These are phyloP conservation scores for Emiliania huxleyi DNA, from an alignment of 78 protist species.

Conservation along the genomic window DNA sequence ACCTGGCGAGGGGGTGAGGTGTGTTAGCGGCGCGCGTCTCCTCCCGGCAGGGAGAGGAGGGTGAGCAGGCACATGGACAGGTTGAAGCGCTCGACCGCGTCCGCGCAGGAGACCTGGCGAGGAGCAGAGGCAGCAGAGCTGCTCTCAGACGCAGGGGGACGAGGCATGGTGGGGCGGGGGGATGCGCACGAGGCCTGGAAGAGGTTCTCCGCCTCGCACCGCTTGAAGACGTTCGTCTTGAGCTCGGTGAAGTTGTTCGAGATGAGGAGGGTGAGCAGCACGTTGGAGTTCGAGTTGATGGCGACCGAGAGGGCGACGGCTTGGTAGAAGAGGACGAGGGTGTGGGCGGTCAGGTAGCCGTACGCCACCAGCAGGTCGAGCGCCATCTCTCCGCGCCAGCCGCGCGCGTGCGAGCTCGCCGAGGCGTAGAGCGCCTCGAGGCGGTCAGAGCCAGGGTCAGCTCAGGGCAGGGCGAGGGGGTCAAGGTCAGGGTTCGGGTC, in stretches of 20 bases:
- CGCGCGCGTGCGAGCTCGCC: neutral
- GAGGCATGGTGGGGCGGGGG: too few species aligned
- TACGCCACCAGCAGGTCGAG: neutral
- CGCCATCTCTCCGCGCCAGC: neutral
- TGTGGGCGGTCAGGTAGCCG: neutral
- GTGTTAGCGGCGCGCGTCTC: too few species aligned
- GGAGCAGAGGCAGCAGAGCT: too few species aligned
- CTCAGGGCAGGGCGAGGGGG: too few species aligned
- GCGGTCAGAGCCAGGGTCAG: too few species aligned
- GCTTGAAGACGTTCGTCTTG: slow-evolving; percentile 85
- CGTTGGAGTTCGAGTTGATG: slow-evolving; percentile 73
- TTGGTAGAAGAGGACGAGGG: slow-evolving; percentile 34
- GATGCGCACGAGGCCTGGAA: too few species aligned
- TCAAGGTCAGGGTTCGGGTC: too few species aligned
- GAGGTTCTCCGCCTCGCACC: slow-evolving; percentile 57
- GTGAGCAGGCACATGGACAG: too few species aligned
- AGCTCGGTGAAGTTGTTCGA: slow-evolving; percentile 84
- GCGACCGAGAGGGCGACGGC: slow-evolving; percentile 83
- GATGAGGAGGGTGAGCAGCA: slow-evolving; percentile 80
- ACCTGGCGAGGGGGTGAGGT: too few species aligned
- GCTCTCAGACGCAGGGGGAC: too few species aligned
- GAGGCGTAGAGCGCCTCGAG: slow-evolving; percentile 69
- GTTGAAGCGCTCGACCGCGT: slow-evolving; percentile 80
- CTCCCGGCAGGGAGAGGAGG: too few species aligned
- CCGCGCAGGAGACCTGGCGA: slow-evolving; percentile 71